Evolutionary conservation across 169 alveolate species (phyloP), one percentile per base, ranked within the genome.

Genomic region (Plasmodium relictum): DNA sequence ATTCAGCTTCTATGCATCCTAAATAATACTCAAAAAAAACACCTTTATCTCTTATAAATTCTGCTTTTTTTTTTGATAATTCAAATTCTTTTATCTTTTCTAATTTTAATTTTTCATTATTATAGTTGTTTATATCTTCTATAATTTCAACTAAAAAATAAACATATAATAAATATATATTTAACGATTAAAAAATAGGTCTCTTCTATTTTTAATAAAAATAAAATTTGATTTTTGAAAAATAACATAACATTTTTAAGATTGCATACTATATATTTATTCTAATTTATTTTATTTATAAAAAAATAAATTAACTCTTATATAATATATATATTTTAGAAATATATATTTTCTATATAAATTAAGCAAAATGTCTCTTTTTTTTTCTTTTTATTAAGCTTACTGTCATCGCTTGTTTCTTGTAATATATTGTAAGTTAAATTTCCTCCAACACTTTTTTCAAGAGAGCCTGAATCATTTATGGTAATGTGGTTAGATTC

Each of bases 1-100:
- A 78, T 16, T 78, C 89, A 3, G 89, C 65, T 26, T 78, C 89
- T 78, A 78, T 78, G 42, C 89, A 78, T 16, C 89, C 89, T 48
- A 78, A 20, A 10, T 78, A 78, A 56, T 78, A 78, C 26, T 78
- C 89, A 78, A 78, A 78, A 56, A 31, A 78, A n/a, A 78, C 89
- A 12, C 89, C 89, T 31, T 78, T 65, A 54, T 66, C 69, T 50
- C 89, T 78, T 26, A 78, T 31, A 16, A 78, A 65, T 56, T 78
- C 72, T 1, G 56, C 89, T 31, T 58, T 66, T 48, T 42, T 78
- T 39, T 50, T 63, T n/a, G 65, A 63, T 69, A 22, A 39, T 58
- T 78, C 62, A n/a, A 63, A 50, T 65, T 78, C 89, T 63, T 65
- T 66, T 42, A 78, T 63, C 88, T 59, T 74, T 18, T 65, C 73